Percentiles rank a stretch among this genome's conserved stretches.
phyloP scores from a whole-genome alignment of 2,329 filamentous ascomycete species.

The Alternaria gansuensis region DNA sequence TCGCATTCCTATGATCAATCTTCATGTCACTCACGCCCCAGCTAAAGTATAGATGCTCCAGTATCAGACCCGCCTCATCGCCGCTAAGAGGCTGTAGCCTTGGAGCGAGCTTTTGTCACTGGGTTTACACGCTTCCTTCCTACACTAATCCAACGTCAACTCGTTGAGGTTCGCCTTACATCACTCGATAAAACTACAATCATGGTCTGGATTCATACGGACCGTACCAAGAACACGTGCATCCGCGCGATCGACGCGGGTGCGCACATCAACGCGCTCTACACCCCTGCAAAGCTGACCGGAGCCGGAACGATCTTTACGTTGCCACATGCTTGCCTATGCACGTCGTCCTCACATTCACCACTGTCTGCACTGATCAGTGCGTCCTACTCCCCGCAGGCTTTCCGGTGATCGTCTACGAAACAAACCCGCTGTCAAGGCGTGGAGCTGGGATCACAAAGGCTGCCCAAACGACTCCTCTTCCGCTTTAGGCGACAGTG shows the following conservation, averaged over 20 bases:
- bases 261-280: neutral
- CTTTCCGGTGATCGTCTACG: neutral
- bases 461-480: neutral
- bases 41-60: neutral
- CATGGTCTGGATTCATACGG: neutral
- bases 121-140: neutral
- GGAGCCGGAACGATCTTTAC: neutral
- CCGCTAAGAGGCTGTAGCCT: neutral
- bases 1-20: neutral
- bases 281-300: conserved; percentile 1
- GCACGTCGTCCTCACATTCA: neutral
- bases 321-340: neutral
- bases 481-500: conserved; percentile 3
- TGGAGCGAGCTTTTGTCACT: neutral
- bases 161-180: neutral
- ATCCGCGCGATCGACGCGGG: conserved; percentile 1
- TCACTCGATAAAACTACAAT: neutral
- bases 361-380: neutral
- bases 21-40: neutral
- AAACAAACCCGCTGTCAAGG: neutral
- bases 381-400: neutral
- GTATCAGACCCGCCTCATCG: no score
- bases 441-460: neutral
- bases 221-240: neutral
- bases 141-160: neutral